Evolutionary conservation across 2,329 filamentous ascomycete genomes (phyloP).

Genomic region (Scopulariopsis brevicaulis): DNA sequence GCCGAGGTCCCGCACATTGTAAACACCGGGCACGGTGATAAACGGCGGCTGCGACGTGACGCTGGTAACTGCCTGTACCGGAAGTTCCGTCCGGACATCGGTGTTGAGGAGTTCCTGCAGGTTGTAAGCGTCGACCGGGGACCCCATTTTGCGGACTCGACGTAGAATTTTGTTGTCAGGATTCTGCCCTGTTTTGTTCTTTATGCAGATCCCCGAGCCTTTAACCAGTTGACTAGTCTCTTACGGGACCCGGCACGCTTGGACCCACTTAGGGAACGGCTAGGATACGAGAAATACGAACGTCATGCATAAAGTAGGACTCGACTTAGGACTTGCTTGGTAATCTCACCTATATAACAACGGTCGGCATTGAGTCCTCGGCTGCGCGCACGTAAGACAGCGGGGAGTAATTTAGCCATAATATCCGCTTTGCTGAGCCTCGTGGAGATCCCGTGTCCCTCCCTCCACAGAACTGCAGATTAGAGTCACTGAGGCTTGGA

Average conservation of each 20-base stretch:
- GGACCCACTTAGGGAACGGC: background rate
- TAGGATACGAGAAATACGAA: background rate
- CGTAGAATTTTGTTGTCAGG: background rate
- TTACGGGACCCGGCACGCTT: too few species aligned
- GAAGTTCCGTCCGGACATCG: background rate
- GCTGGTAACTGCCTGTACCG: background rate
- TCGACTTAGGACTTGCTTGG: background rate
- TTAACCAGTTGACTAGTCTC: too few species aligned
- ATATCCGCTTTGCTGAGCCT: too few species aligned
- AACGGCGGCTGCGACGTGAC: constrained; percentile 27
- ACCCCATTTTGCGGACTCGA: background rate
- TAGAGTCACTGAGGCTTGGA: too few species aligned
- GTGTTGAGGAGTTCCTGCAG: background rate
- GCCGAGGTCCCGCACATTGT: constrained; percentile 59
- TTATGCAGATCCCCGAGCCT: too few species aligned
- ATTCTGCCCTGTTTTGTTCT: background rate
- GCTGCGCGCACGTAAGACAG: too few species aligned
- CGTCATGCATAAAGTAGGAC: background rate
- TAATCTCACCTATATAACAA: too few species aligned
- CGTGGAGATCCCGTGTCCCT: too few species aligned
- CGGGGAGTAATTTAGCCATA: too few species aligned
- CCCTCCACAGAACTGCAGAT: too few species aligned
- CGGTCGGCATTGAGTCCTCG: too few species aligned
- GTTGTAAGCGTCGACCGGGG: background rate
- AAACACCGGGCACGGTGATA: constrained; percentile 41